Conservation (phyloP, 2,329 filamentous ascomycete genomes). For the Trichoderma koningiopsis region DNA sequence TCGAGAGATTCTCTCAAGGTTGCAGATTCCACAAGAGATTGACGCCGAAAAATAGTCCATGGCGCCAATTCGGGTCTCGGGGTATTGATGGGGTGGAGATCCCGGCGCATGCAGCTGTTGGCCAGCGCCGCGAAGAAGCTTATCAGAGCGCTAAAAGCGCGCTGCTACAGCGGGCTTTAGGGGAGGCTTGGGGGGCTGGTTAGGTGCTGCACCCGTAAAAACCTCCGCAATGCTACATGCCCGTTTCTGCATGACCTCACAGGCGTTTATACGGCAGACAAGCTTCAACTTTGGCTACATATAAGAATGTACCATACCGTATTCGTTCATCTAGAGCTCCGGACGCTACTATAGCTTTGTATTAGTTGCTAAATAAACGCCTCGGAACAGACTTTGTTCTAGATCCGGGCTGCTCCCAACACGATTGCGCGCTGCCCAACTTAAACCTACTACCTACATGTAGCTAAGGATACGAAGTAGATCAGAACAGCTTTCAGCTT, state of each 20-base stretch:
- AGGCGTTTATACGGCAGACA: not conserved
- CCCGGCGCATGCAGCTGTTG: not conserved
- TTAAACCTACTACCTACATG: not conserved
- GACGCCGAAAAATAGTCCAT: slow-evolving; percentile 24
- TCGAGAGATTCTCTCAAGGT: not conserved
- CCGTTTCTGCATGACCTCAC: not conserved
- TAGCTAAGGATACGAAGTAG: not conserved
- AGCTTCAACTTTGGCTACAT: not conserved
- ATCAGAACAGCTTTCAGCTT: not conserved
- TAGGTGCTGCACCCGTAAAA: slow-evolving; percentile 15
- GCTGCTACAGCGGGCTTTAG: not conserved
- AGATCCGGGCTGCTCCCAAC: not conserved
- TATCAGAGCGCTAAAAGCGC: slow-evolving; percentile 14
- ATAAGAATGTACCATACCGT: not conserved
- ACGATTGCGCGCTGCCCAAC: not conserved
- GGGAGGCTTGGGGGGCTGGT: not conserved
- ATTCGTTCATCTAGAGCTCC: not conserved
- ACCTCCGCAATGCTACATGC: slow-evolving; percentile 6
- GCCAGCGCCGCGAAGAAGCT: slow-evolving; percentile 7
- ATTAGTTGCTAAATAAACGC: not conserved
- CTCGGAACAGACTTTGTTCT: not conserved
- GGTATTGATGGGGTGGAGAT: not conserved
- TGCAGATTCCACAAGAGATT: not conserved
- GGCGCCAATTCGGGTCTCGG: slow-evolving; percentile 22
- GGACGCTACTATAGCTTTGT: not conserved